Evolutionary conservation across 2,329 filamentous ascomycete species (phyloP).

Genomic region (Fusarium continuum): DNA sequence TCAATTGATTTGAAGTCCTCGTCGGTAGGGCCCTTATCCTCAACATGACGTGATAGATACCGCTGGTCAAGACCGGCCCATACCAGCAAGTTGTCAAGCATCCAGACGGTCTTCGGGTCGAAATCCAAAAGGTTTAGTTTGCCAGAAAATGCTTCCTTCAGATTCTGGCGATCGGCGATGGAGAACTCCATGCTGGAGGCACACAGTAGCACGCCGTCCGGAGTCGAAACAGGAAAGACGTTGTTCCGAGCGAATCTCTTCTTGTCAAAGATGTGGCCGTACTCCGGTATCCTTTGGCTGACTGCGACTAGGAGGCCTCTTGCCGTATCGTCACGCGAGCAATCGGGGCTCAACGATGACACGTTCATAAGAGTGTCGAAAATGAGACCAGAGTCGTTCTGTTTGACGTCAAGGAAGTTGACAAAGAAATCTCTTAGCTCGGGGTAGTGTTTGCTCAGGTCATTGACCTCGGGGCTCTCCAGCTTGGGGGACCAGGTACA

Average conservation of each 20-base stretch:
- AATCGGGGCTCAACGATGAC: constrained; percentile 17
- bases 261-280: constrained; percentile 32
- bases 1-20: constrained; percentile 33
- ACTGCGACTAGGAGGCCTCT: constrained; percentile 28
- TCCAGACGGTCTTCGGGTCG: constrained; percentile 30
- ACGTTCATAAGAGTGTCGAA: constrained; percentile 33
- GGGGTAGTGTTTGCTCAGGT: constrained; percentile 34
- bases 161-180: constrained; percentile 28
- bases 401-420: constrained; percentile 27
- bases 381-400: constrained; percentile 26
- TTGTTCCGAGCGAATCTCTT: constrained; percentile 19
- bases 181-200: constrained; percentile 37
- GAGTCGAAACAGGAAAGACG: constrained; percentile 29
- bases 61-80: constrained; percentile 37
- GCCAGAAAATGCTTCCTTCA: constrained; percentile 28
- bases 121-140: constrained; percentile 35
- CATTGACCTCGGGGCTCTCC: constrained; percentile 25
- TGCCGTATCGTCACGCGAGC: constrained; percentile 27
- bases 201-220: constrained; percentile 21
- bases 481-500: constrained; percentile 37
- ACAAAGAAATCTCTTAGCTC: constrained; percentile 38
- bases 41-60: constrained; percentile 33
- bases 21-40: constrained; percentile 3
- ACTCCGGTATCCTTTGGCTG: constrained; percentile 27
- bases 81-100: constrained; percentile 24